Conservation (phyloP, 2,329 filamentous ascomycete species). For the Curvularia sp. region DNA sequence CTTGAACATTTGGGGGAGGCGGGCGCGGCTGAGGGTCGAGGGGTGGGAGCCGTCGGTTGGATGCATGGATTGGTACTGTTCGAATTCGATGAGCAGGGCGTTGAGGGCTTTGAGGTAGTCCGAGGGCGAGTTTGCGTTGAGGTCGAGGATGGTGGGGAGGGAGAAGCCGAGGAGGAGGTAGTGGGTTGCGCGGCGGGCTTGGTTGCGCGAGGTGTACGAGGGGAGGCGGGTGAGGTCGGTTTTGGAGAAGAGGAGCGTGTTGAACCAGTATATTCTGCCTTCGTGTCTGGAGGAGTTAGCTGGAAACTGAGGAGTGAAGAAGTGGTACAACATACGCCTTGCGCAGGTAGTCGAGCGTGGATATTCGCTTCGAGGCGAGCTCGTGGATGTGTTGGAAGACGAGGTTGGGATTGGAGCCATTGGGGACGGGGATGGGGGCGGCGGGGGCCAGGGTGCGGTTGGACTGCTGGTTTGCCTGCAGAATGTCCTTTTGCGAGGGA, state of each 20-base stretch:
- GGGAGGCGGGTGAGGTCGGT: constrained; percentile 80
- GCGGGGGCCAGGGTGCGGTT: constrained; percentile 37
- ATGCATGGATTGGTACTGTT: constrained; percentile 88
- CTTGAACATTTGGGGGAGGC: constrained; percentile 67
- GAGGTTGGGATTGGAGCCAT: constrained; percentile 58
- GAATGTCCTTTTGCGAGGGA: constrained; percentile 39
- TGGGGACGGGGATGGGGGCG: constrained; percentile 40
- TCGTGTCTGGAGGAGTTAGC: constrained; percentile 70
- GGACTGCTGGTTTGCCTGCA: constrained; percentile 29
- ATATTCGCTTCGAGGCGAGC: constrained; percentile 88
- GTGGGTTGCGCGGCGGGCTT: constrained; percentile 89
- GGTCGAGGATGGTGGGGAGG: constrained; percentile 85
- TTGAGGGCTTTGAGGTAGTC: constrained; percentile 91
- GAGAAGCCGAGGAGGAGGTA: constrained; percentile 92
- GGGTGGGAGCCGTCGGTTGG: constrained; percentile 74
- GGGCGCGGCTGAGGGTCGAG: constrained; percentile 75
- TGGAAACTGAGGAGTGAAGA: neutral
- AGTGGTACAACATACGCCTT: constrained; percentile 72
- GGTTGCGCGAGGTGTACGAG: constrained; percentile 82
- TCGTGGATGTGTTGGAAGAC: constrained; percentile 79
- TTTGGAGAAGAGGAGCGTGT: constrained; percentile 90
- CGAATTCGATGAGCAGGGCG: constrained; percentile 86
- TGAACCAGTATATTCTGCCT: constrained; percentile 97
- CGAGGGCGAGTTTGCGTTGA: constrained; percentile 77
- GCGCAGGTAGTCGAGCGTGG: constrained; percentile 88